These are phyloP conservation scores for Roridomyces roridus DNA, from an alignment of 768 basidiomycete genomes.

Conservation along the genomic window DNA sequence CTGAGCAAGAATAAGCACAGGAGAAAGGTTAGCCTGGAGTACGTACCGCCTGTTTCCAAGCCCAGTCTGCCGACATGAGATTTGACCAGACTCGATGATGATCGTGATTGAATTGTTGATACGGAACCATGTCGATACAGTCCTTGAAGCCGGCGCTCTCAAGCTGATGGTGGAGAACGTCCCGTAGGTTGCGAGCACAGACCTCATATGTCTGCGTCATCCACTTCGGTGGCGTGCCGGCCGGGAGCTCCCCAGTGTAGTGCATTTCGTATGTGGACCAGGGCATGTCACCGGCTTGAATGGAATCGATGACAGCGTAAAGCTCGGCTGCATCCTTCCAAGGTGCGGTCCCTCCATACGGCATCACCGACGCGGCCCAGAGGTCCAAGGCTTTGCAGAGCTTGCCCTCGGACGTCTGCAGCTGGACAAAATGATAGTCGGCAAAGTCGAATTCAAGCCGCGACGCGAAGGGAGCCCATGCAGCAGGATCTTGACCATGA, in stretches of 20 bases:
- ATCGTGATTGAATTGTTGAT: constrained; percentile 29
- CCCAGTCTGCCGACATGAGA: constrained; percentile 35
- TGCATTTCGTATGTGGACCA: neutral
- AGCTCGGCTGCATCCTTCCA: constrained; percentile 30
- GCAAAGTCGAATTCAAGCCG: constrained; percentile 6
- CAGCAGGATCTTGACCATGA: constrained; percentile 3
- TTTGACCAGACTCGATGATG: constrained; percentile 31
- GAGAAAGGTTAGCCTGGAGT: too few species aligned
- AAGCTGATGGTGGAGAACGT: constrained; percentile 7
- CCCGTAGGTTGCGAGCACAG: constrained; percentile 9
- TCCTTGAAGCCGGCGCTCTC: neutral
- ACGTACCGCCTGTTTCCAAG: constrained; percentile 33
- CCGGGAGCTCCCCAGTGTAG: neutral
- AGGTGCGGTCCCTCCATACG: neutral
- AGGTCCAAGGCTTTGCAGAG: constrained; percentile 7
- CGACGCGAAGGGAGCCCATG: neutral
- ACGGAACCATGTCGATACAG: constrained; percentile 28
- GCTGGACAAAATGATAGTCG: constrained; percentile 1
- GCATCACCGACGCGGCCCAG: constrained; percentile 2
- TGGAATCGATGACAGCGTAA: neutral
- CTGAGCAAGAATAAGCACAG: neutral
- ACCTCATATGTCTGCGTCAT: constrained; percentile 10
- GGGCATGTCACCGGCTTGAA: neutral
- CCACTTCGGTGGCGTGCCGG: constrained; percentile 1
- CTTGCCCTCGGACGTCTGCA: neutral